Evolutionary conservation across 2,329 filamentous ascomycete species (phyloP), one percentile per base, ranked within the genome.

Genomic region (Lasiodiplodia gonubiensis): DNA sequence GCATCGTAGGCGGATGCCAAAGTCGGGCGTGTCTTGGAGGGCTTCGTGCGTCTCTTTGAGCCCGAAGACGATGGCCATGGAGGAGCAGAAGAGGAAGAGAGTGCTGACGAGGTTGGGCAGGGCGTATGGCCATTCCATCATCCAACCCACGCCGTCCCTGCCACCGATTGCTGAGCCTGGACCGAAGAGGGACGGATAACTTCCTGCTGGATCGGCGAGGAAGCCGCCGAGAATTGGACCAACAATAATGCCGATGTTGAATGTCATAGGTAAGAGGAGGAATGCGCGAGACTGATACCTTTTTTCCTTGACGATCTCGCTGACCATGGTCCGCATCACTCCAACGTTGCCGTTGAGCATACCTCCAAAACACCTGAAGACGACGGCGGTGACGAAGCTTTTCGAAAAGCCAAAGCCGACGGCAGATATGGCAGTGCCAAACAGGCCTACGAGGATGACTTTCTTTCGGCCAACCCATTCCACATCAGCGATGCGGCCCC

Each of bases 371-470:
- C 83, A 85, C 6, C 91, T 82, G 81, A 90, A 93, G 54, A 88
- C 82, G 0, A 90, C 85, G 0, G 90, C 90, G 37, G 79, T 74
- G 0, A 72, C 81, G 73, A 93, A 92, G 4, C 83, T 89, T 33
- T 81, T 82, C 3, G 88, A 88, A 71, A 92, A 90, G 0, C 90
- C 90, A 73, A 92, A 91, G 0, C 89, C 90, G 23, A 92, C 73
- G 67, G 86, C 88, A 2, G 88, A 88, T 8, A 91, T 75, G 70
- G 84, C 84, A 0, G 89, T 93, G 0, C 93, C 93, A 2, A 88
- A 73, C 33, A 97, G 79, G 0, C 93, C 93, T 64, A 96, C 88
- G 64, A 96, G 80, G 21, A 97, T 82, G 16, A 95, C 91, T 18
- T 85, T 86, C 78, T 97, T 97, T 59, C 93, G 86, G 0, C 93